A percentile compares a stretch with the other conserved stretches of the same genome.
These are phyloP conservation scores for Aspergillus calidoustus DNA, from an alignment of 2,329 filamentous ascomycete genomes.

Conservation along the genomic window DNA sequence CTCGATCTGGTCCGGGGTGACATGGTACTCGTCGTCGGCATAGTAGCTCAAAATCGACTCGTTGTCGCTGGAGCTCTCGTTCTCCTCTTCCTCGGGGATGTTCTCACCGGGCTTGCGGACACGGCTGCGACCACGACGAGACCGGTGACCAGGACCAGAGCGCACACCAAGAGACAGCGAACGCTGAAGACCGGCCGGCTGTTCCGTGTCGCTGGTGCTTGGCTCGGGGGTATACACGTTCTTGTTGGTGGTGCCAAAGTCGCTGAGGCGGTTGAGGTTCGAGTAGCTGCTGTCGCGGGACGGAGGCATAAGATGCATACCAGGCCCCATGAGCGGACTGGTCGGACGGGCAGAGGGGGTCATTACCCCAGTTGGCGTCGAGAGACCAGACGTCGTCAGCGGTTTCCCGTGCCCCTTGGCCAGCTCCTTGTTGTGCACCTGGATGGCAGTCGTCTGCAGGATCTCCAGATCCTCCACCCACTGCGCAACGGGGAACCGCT, in stretches of 20 bases:
- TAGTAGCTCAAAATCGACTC: conserved; percentile 41
- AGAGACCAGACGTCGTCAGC: conserved; percentile 45
- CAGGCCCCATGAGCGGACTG: conserved; percentile 48
- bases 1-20: conserved; percentile 41
- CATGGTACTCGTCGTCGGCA: conserved; percentile 45
- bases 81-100: conserved; percentile 27
- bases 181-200: conserved; percentile 39
- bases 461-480: conserved; percentile 69
- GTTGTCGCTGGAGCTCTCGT: conserved; percentile 42
- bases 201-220: conserved; percentile 35
- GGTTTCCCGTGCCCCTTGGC: conserved; percentile 33
- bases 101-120: background rate
- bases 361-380: conserved; percentile 46
- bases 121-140: conserved; percentile 32
- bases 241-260: conserved; percentile 40
- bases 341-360: conserved; percentile 39
- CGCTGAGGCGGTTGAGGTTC: conserved; percentile 36
- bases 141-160: conserved; percentile 44
- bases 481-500: conserved; percentile 69
- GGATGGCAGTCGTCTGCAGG: conserved; percentile 64
- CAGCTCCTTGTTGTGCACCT: conserved; percentile 54
- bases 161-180: conserved; percentile 47
- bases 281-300: conserved; percentile 36
- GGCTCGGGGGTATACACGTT: conserved; percentile 44
- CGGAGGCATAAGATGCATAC: conserved; percentile 41